Conservation (phyloP, 1,284 basidiomycete species). For the Ustanciosporium gigantosporum region DNA sequence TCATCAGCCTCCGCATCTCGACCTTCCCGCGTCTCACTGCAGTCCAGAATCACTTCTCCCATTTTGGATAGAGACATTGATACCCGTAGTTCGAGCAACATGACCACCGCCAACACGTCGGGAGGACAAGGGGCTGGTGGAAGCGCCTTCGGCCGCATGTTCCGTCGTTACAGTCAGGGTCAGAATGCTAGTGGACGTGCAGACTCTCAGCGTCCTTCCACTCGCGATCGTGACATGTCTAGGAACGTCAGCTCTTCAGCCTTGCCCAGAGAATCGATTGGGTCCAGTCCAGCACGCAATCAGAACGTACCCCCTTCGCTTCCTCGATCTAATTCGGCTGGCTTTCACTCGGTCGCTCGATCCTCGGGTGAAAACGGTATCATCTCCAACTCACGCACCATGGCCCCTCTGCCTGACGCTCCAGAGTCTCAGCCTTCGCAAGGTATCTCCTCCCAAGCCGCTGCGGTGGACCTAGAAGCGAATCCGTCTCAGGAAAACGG, state of each 20-base stretch:
- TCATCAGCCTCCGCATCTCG: too few relatives aligned
- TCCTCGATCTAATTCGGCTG: conserved; percentile 15
- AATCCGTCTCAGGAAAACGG: not conserved
- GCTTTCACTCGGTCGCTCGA: not conserved
- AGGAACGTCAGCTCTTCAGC: conserved; percentile 21
- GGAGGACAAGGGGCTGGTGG: too few relatives aligned
- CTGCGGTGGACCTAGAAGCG: not conserved
- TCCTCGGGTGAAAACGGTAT: conserved; percentile 4
- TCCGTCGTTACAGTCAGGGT: conserved; percentile 51
- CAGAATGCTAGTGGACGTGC: conserved; percentile 15
- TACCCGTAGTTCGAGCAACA: too few relatives aligned
- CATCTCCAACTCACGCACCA: conserved; percentile 9
- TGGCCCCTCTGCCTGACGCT: conserved; percentile 5
- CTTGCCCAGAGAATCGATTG: conserved; percentile 8
- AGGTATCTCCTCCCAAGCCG: conserved; percentile 3
- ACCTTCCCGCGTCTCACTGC: too few relatives aligned
- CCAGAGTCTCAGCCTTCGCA: conserved; percentile 1
- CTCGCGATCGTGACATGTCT: conserved; percentile 9
- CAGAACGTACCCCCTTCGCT: conserved; percentile 5
- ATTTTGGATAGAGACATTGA: too few relatives aligned
- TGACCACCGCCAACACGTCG: conserved; percentile 10
- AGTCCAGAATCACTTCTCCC: too few relatives aligned
- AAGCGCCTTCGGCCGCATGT: conserved; percentile 49
- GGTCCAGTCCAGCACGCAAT: conserved; percentile 8
- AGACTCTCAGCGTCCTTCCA: conserved; percentile 15